phyloP scores from a whole-genome alignment of 805 yeast species.

The Pichia exigua region DNA sequence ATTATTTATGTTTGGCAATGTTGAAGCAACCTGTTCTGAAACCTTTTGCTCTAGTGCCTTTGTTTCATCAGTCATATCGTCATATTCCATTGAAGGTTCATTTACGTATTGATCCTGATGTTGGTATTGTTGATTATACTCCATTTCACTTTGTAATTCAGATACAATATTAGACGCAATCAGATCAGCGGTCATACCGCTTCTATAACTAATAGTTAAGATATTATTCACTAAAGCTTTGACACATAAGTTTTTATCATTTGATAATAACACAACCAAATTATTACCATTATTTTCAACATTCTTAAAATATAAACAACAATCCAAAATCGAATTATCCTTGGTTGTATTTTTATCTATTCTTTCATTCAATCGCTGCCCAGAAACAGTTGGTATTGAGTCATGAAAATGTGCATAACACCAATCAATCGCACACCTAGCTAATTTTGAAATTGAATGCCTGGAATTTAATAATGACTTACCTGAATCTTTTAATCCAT shows the following conservation, averaged over 20 bases:
- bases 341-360: slow-evolving; percentile 39
- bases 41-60: background rate
- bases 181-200: slow-evolving; percentile 35
- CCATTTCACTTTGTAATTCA: slow-evolving; percentile 24
- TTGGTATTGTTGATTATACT: background rate
- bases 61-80: background rate
- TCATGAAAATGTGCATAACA: slow-evolving; percentile 53
- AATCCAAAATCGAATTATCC: slow-evolving; percentile 83
- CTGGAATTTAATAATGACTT: background rate
- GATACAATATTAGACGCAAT: slow-evolving; percentile 34
- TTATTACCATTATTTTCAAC: slow-evolving; percentile 22
- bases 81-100: background rate
- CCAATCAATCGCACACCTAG: slow-evolving; percentile 75
- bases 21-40: background rate
- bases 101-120: background rate
- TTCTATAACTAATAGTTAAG: slow-evolving; percentile 51
- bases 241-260: slow-evolving; percentile 76
- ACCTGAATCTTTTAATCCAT: slow-evolving; percentile 57
- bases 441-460: slow-evolving; percentile 31
- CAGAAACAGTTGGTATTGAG: slow-evolving; percentile 42
- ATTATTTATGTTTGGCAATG: background rate
- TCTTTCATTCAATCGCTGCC: slow-evolving; percentile 54
- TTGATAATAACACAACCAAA: slow-evolving; percentile 59
- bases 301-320: slow-evolving; percentile 56
- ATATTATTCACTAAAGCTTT: slow-evolving; percentile 65